A percentile compares a stretch with the other conserved stretches of the same genome.
Conservation (phyloP, 2,329 filamentous ascomycete species). For the Pyrenophora teres region DNA sequence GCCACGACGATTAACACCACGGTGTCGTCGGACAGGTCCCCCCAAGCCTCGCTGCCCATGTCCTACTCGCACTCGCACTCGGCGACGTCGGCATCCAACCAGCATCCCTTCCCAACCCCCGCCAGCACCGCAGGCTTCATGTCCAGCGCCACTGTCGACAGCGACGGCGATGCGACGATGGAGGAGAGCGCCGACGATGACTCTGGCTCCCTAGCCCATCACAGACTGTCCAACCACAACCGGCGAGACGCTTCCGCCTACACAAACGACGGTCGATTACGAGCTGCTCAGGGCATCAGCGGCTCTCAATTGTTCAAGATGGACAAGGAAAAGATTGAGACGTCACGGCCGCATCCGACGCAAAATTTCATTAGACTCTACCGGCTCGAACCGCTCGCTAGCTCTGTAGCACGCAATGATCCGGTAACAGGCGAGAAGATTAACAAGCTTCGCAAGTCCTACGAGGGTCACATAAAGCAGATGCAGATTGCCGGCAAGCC, state of each 20-base stretch:
- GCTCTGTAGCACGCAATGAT: constrained; percentile 63
- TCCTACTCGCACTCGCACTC: constrained; percentile 44
- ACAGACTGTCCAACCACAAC: constrained; percentile 55
- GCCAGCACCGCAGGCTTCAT: constrained; percentile 44
- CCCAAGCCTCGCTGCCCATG: constrained; percentile 51
- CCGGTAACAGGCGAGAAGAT: constrained; percentile 68
- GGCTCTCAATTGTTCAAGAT: constrained; percentile 44
- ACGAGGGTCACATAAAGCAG: constrained; percentile 58
- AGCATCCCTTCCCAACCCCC: constrained; percentile 46
- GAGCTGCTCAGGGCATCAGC: constrained; percentile 37
- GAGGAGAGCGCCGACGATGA: constrained; percentile 41
- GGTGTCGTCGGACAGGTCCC: constrained; percentile 43
- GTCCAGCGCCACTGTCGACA: constrained; percentile 42
- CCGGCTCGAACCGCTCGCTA: constrained; percentile 59
- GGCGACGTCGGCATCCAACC: constrained; percentile 36
- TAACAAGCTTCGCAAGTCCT: constrained; percentile 64
- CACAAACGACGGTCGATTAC: constrained; percentile 31
- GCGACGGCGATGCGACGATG: constrained; percentile 52
- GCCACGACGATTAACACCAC: constrained; percentile 34
- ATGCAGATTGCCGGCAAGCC: constrained; percentile 56
- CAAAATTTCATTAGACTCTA: constrained; percentile 65
- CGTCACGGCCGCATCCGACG: constrained; percentile 60
- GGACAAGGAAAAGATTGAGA: constrained; percentile 43
- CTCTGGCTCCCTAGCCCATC: constrained; percentile 34
- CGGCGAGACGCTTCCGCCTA: constrained; percentile 45